These are phyloP conservation scores for Naganishia sp. DNA, from an alignment of 1,284 basidiomycete genomes.

Conservation along the genomic window DNA sequence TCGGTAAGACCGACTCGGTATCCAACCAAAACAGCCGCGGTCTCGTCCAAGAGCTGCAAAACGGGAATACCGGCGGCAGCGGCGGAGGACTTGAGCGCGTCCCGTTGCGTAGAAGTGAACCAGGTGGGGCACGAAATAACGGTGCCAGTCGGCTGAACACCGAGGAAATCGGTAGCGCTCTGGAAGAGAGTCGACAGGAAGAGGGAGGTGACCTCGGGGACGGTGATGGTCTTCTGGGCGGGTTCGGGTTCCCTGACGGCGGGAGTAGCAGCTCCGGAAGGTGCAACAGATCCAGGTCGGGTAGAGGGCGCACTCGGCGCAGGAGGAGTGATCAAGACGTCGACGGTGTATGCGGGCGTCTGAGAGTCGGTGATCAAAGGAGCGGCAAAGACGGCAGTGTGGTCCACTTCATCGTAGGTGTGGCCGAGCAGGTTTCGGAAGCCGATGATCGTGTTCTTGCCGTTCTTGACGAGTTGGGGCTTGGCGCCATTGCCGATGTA, in stretches of 20 bases:
- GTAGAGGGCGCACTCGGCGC: constrained; percentile 60
- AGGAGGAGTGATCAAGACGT: constrained; percentile 68
- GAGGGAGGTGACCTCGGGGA: constrained; percentile 78
- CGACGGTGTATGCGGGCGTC: constrained; percentile 81
- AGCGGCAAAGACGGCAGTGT: constrained; percentile 54
- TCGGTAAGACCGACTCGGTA: constrained; percentile 52
- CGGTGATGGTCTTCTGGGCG: constrained; percentile 74
- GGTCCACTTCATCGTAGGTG: constrained; percentile 59
- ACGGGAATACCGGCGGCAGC: constrained; percentile 80
- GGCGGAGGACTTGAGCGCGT: constrained; percentile 72
- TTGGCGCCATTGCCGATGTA: constrained; percentile 97
- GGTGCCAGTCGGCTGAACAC: constrained; percentile 71
- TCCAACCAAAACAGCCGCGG: constrained; percentile 66
- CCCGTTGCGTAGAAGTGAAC: constrained; percentile 70
- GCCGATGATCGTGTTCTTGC: constrained; percentile 87
- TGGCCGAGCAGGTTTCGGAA: constrained; percentile 94
- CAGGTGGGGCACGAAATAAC: constrained; percentile 80
- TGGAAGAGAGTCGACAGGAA: constrained; percentile 82
- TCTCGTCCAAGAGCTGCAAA: constrained; percentile 80
- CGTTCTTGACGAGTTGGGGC: constrained; percentile 92
- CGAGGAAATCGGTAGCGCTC: constrained; percentile 91
- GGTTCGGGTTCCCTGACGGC: constrained; percentile 72
- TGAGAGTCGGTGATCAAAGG: constrained; percentile 67
- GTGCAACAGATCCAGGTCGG: constrained; percentile 53
- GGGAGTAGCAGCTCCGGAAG: constrained; percentile 70